Evolutionary conservation across 2,329 filamentous ascomycete species (phyloP).

Genomic region (Aspergillus sp.): DNA sequence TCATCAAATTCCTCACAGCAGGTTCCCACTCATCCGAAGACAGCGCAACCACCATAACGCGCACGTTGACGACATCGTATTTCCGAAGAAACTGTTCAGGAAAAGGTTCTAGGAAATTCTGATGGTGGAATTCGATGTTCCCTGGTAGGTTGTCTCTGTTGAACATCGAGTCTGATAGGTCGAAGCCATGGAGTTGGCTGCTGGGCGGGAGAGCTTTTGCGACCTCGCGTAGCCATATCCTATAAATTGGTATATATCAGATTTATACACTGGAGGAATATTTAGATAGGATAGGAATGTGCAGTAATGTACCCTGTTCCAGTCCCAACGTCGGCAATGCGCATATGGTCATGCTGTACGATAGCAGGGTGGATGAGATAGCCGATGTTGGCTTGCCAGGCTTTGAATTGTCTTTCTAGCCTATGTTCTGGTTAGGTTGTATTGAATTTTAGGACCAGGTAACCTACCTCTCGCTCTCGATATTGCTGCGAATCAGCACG

Average conservation of each 20-base stretch:
- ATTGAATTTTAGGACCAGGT: no score
- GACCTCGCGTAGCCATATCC: background rate
- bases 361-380: background rate
- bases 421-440: background rate
- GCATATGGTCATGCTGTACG: background rate
- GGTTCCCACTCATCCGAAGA: background rate
- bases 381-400: slow-evolving; percentile 1
- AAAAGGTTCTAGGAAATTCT: background rate
- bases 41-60: background rate
- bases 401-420: background rate
- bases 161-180: background rate
- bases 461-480: background rate
- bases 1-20: background rate
- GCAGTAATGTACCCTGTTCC: background rate
- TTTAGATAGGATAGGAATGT: background rate
- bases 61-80: background rate
- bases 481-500: background rate
- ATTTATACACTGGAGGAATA: no score
- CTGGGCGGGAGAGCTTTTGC: background rate
- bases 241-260: background rate
- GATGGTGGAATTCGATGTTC: background rate
- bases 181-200: background rate
- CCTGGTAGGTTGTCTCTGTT: background rate
- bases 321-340: background rate
- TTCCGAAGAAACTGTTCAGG: background rate